A percentile compares a stretch with the other conserved stretches of the same genome.
Conservation (phyloP, 768 basidiomycete genomes). For the Strobilomyces confusus region DNA sequence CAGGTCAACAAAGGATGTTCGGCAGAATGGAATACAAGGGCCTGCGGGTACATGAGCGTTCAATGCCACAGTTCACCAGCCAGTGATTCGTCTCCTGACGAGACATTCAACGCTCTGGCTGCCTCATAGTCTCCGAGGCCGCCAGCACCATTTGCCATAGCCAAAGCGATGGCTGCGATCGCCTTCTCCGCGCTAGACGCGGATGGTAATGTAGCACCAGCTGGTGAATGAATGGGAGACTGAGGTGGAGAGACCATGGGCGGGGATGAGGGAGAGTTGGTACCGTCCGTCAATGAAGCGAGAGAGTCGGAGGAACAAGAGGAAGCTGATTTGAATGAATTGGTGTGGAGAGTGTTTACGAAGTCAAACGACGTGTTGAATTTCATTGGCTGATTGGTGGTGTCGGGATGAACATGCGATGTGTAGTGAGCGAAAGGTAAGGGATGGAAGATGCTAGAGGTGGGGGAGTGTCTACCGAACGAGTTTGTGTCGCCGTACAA, state of each 20-base stretch:
- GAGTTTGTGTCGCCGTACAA: constrained; percentile 6
- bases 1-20: constrained; percentile 1
- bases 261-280: constrained; percentile 7
- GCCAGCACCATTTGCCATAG: constrained; percentile 62
- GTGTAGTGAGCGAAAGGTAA: constrained; percentile 8
- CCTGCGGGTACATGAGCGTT: constrained; percentile 1
- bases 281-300: constrained; percentile 6
- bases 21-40: constrained; percentile 1
- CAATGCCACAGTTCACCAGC: constrained; percentile 60
- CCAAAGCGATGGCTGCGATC: constrained; percentile 54
- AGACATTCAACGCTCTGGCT: constrained; percentile 37
- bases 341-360: constrained; percentile 24
- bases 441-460: constrained; percentile 19
- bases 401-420: constrained; percentile 13
- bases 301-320: constrained; percentile 18
- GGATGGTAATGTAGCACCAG: constrained; percentile 11
- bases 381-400: constrained; percentile 12
- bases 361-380: constrained; percentile 28
- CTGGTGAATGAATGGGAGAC: constrained; percentile 10
- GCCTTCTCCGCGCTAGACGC: constrained; percentile 55
- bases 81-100: constrained; percentile 38
- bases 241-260: constrained; percentile 10
- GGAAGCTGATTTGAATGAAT: constrained; percentile 17
- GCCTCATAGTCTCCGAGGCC: constrained; percentile 55
- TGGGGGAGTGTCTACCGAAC: constrained; percentile 23